Evolutionary conservation across 2,329 filamentous ascomycete genomes (phyloP).

Genomic region (Claviceps spartinae): DNA sequence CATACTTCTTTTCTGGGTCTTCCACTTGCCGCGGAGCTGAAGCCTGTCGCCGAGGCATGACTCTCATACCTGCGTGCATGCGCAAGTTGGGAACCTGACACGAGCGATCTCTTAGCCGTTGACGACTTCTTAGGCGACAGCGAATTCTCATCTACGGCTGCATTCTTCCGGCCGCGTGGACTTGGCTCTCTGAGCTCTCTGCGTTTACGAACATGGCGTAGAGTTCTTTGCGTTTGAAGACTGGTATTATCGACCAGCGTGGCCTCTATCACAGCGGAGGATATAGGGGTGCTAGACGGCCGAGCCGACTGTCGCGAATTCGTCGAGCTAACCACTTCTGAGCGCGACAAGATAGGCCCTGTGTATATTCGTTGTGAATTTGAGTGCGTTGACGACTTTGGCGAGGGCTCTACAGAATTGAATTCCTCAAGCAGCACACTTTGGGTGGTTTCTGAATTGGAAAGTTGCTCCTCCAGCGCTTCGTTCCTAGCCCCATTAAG

Average conservation of each 20-base stretch:
- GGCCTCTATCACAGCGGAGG: conserved; percentile 45
- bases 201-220: conserved; percentile 49
- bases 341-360: conserved; percentile 20
- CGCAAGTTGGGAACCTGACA: conserved; percentile 11
- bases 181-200: conserved; percentile 33
- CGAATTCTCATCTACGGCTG: conserved; percentile 5
- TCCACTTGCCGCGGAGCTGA: conserved; percentile 36
- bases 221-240: conserved; percentile 34
- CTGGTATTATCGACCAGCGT: conserved; percentile 36
- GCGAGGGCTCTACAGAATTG: conserved; percentile 21
- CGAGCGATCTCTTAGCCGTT: conserved; percentile 9
- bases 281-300: conserved; percentile 39
- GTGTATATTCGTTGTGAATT: conserved; percentile 8
- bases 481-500: conserved; percentile 7
- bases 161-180: conserved; percentile 6
- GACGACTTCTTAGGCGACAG: conserved; percentile 14
- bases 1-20: conserved; percentile 45
- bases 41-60: conserved; percentile 32
- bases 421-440: conserved; percentile 32
- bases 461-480: conserved; percentile 32
- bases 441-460: conserved; percentile 35
- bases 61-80: conserved; percentile 28
- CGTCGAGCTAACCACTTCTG: conserved; percentile 26
- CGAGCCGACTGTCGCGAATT: conserved; percentile 37
- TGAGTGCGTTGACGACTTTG: conserved; percentile 21